A percentile compares a stretch with the other conserved stretches of the same genome.
phyloP scores from a whole-genome alignment of 345 rosid genomes.

The Salix caprea region DNA sequence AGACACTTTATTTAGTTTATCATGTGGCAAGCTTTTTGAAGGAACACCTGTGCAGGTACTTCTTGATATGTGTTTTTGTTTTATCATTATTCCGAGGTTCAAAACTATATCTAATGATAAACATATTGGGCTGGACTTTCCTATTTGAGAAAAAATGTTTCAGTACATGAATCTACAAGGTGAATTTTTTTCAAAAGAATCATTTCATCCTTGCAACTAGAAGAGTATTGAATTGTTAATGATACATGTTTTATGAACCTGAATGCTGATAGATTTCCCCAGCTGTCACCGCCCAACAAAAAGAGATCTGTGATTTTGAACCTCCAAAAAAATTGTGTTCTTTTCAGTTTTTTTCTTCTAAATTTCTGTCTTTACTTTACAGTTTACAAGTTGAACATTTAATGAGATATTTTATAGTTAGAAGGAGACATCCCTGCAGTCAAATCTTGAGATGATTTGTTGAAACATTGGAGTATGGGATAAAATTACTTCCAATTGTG shows the following conservation, averaged over 20 bases:
- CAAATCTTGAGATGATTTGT: neutral
- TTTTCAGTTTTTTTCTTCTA: neutral
- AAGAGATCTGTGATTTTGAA: neutral
- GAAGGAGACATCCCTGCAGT: neutral
- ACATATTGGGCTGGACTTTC: neutral
- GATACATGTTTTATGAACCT: neutral
- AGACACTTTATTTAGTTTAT: constrained; percentile 89
- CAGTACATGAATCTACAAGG: neutral
- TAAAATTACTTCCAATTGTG: neutral
- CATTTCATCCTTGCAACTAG: neutral
- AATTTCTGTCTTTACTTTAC: neutral
- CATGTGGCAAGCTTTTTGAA: constrained; percentile 93
- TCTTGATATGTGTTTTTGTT: neutral
- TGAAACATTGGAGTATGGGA: neutral
- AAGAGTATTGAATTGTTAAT: neutral
- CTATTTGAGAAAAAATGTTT: neutral
- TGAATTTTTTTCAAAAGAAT: neutral
- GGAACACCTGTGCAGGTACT: constrained; percentile 86
- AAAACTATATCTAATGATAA: neutral
- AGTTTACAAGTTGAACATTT: neutral
- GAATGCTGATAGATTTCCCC: neutral
- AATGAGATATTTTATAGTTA: neutral
- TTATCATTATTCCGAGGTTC: neutral
- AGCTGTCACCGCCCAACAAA: neutral
- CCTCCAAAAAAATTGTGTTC: neutral